Evolutionary conservation across 2,329 filamentous ascomycete species (phyloP).

Genomic region (Lasiodiplodia sp.): DNA sequence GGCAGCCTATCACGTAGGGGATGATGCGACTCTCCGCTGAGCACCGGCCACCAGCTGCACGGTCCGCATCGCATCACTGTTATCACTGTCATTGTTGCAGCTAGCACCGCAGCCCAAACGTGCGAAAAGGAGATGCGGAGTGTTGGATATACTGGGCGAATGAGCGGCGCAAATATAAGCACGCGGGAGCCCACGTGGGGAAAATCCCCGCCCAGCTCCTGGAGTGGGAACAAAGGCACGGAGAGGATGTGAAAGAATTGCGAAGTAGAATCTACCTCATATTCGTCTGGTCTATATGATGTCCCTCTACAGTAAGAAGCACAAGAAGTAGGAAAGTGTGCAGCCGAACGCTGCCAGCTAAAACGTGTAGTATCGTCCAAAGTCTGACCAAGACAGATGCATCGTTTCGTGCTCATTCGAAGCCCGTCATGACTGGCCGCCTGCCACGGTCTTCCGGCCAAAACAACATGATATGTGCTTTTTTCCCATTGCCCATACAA

Average conservation of each 20-base stretch:
- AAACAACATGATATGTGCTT: conserved; percentile 21
- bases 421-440: conserved; percentile 15
- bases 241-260: neutral
- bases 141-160: neutral
- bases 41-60: conserved; percentile 18
- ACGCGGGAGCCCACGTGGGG: neutral
- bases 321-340: neutral
- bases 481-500: conserved; percentile 13
- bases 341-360: conserved; percentile 14
- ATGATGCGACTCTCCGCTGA: neutral
- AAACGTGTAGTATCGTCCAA: conserved; percentile 17
- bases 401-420: conserved; percentile 22
- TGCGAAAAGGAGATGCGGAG: conserved; percentile 3
- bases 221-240: neutral
- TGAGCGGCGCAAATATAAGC: neutral
- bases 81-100: neutral
- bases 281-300: conserved; percentile 11
- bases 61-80: conserved; percentile 6
- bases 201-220: neutral
- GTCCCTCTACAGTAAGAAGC: conserved; percentile 1
- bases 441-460: conserved; percentile 11
- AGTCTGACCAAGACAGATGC: conserved; percentile 11
- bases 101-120: neutral
- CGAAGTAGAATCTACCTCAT: conserved; percentile 1
- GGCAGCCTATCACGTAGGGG: conserved; percentile 7